Evolutionary conservation across 169 alveolate species (phyloP), one percentile per base, ranked within the genome.

Genomic region (Perkinsus marinus): DNA sequence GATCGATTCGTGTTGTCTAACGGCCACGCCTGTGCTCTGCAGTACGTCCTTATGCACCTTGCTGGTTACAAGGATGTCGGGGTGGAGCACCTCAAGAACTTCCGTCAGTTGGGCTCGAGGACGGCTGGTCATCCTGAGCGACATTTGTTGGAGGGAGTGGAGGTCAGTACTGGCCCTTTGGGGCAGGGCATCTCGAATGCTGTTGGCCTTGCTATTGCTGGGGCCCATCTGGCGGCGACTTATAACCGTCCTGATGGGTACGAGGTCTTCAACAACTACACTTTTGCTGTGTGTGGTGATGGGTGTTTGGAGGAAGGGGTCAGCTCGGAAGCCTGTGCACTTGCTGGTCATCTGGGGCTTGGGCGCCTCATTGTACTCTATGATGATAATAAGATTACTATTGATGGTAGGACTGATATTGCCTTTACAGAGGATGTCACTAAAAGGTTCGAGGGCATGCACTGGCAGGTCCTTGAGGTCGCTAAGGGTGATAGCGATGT

Each of bases 301-400:
- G 96, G 96, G 46, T 93, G 95, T 68, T 57, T 94, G 92, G 94
- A 93, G 92, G 96, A 91, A 47, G 94, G 94, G 30, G 94, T 91
- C 39, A 90, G 90, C 89, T 39, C 39, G 26, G 96, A 94, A 92
- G 94, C 96, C 13, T 94, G 94, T 36, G 92, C 94, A 36, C 89
- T 94, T 0, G 96, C 96, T 2, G 95, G 95, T 17, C 95, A 94
- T 41, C 90, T 94, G 47, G 94, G 94, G 26, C 92, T 94, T 90
- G 95, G 95, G 16, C 47, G 93, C 39, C 91, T 93, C 68, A 89
- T 90, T 22, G 92, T 94, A 91, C 36, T 94, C 39, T 94, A 94
- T 93, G 96, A 94, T 91, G 93, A 93, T 91, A 94, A 94, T 90
- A 94, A 94, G 92, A 94, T 94, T 37, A 94, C 95, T 30, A 94